Conservation (phyloP, 1,284 basidiomycete genomes). For the Somion occarium region DNA sequence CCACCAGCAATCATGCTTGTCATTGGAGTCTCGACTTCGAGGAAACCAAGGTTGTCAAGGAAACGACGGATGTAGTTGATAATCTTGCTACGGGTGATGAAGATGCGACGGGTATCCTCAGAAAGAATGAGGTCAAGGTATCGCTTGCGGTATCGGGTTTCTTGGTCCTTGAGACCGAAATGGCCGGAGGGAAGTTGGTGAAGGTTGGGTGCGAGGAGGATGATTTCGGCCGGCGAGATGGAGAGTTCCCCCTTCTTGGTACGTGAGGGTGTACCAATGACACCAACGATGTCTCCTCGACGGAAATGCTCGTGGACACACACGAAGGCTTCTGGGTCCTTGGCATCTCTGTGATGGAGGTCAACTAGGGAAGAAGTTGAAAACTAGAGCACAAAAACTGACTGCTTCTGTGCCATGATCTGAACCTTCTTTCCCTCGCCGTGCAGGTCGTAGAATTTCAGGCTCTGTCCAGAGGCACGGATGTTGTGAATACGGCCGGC, state of each 20-base stretch:
- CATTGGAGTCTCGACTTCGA: conserved; percentile 99
- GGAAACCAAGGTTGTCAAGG: conserved; percentile 90
- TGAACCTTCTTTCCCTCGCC: conserved; percentile 93
- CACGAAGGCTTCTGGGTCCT: conserved; percentile 67
- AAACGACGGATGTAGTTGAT: conserved; percentile 91
- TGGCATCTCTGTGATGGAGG: conserved; percentile 65
- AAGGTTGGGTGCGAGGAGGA: conserved; percentile 92
- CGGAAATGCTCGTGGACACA: conserved; percentile 84
- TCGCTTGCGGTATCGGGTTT: conserved; percentile 97
- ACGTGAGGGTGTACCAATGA: conserved; percentile 84
- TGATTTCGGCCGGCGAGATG: conserved; percentile 78
- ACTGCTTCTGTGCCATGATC: conserved; percentile 92
- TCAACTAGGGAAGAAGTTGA: too few relatives aligned
- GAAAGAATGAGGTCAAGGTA: conserved; percentile 99
- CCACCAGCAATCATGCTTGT: conserved; percentile 97
- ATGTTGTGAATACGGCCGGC: conserved; percentile 94
- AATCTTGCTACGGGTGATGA: conserved; percentile 85
- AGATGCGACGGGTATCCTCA: conserved; percentile 86
- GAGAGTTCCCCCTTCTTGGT: conserved; percentile 97
- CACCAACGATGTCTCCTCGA: conserved; percentile 95
- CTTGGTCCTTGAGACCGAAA: conserved; percentile 93
- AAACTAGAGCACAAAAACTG: conserved; percentile 26
- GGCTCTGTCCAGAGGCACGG: conserved; percentile 77
- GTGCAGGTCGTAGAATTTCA: conserved; percentile 94
- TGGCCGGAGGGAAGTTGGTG: conserved; percentile 92